Conservation (phyloP, 2,329 filamentous ascomycete genomes). For the Orbilia ellipsospora region DNA sequence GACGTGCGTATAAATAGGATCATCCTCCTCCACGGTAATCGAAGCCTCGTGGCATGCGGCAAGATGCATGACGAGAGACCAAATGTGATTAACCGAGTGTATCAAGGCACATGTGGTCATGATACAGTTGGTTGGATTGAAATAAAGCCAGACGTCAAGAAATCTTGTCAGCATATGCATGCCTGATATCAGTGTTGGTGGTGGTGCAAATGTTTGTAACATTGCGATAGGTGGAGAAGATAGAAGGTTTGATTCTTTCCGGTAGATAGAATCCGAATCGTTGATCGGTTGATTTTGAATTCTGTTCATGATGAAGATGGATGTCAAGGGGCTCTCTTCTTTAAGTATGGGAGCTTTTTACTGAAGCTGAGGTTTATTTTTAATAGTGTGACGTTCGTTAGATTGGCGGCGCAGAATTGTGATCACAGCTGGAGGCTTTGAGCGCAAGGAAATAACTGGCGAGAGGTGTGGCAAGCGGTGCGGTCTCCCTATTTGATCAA, state of each 20-base stretch:
- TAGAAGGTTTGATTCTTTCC: conserved; percentile 14
- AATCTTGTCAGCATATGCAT: conserved; percentile 5
- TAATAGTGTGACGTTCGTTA: too few relatives aligned
- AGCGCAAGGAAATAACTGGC: too few relatives aligned
- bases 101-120: neutral
- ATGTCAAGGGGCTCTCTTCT: neutral
- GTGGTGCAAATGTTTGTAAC: conserved; percentile 15
- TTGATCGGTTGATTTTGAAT: conserved; percentile 35
- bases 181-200: conserved; percentile 8
- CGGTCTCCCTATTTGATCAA: too few relatives aligned
- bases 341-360: too few relatives aligned
- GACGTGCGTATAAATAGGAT: conserved; percentile 35
- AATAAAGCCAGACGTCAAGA: neutral
- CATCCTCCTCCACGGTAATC: conserved; percentile 23
- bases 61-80: conserved; percentile 16
- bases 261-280: conserved; percentile 14
- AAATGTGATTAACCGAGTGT: neutral
- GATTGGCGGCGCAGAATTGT: too few relatives aligned
- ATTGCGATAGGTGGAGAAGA: conserved; percentile 26
- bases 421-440: too few relatives aligned
- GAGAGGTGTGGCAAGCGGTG: too few relatives aligned
- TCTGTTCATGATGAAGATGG: conserved; percentile 24
- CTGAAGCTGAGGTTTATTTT: too few relatives aligned
- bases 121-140: conserved; percentile 15
- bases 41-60: conserved; percentile 26